A percentile compares a stretch with the other conserved stretches of the same genome.
These are phyloP conservation scores for Pneumocystis sp. DNA, from an alignment of 1,139 yeast species.

Conservation along the genomic window DNA sequence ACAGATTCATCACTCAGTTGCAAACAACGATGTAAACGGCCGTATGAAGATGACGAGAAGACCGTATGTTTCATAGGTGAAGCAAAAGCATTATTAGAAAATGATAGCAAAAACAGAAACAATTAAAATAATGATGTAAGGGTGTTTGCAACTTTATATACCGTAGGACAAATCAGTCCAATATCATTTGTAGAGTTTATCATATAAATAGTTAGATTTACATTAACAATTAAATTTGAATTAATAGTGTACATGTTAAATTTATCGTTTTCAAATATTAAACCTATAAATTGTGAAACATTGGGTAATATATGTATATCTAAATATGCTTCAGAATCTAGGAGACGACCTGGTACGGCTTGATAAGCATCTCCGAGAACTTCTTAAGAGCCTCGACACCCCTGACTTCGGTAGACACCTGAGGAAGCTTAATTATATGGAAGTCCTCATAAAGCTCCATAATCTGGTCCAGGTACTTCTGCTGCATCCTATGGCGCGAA, in stretches of 20 bases:
- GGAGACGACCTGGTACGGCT: constrained; percentile 7
- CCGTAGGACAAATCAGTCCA: not conserved
- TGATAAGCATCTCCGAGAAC: constrained; percentile 30
- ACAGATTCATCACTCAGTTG: not conserved
- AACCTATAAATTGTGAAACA: not conserved
- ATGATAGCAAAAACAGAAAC: not conserved
- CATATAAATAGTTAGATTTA: not conserved
- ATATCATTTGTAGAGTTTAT: not conserved
- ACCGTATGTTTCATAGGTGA: not conserved
- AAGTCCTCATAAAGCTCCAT: constrained; percentile 87
- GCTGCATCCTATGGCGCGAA: constrained; percentile 91
- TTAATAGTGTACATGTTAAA: not conserved
- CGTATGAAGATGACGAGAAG: not conserved
- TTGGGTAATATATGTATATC: not conserved
- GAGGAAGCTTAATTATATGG: constrained; percentile 87
- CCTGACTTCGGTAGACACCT: constrained; percentile 83
- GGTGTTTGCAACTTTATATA: not conserved
- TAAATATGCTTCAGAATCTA: not conserved
- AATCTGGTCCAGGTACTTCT: constrained; percentile 86
- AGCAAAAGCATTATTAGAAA: not conserved
- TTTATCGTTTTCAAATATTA: not conserved
- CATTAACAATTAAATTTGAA: not conserved
- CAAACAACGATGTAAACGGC: not conserved
- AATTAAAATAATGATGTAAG: not conserved
- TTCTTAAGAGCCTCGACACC: constrained; percentile 72